Percentiles rank a stretch among this genome's conserved stretches.
phyloP scores from a whole-genome alignment of 768 basidiomycete species.

The Leccinum variicolor region DNA sequence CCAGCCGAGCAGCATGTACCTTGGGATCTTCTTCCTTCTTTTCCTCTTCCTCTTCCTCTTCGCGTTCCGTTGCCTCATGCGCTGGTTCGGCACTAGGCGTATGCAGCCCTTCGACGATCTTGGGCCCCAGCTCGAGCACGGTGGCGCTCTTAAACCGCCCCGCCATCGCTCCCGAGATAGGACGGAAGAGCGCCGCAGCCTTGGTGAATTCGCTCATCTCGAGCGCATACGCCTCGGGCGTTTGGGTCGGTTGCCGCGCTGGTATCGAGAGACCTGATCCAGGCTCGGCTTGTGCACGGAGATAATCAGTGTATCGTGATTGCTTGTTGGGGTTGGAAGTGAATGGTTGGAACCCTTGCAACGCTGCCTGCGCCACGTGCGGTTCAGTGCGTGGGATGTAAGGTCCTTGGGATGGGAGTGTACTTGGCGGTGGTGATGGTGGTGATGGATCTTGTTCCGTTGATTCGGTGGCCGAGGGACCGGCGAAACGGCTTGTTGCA shows the following conservation, averaged over 20 bases:
- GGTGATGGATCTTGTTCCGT: constrained; percentile 13
- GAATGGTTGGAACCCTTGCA: constrained; percentile 90
- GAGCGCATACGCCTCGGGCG: constrained; percentile 65
- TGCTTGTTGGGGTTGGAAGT: constrained; percentile 74
- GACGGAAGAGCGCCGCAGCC: constrained; percentile 86
- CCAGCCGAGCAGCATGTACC: constrained; percentile 75
- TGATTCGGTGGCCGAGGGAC: constrained; percentile 28
- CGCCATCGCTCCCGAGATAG: constrained; percentile 89
- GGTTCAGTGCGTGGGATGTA: constrained; percentile 65
- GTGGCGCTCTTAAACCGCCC: constrained; percentile 86
- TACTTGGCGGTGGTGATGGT: constrained; percentile 14
- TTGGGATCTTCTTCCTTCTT: constrained; percentile 68
- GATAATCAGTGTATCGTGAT: constrained; percentile 78
- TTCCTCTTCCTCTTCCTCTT: constrained; percentile 37
- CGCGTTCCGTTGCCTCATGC: constrained; percentile 36
- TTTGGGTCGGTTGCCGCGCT: constrained; percentile 53
- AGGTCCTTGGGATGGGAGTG: constrained; percentile 27
- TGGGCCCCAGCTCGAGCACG: constrained; percentile 62
- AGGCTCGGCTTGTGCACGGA: constrained; percentile 64
- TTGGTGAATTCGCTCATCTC: constrained; percentile 88
- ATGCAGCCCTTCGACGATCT: constrained; percentile 65
- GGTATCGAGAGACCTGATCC: constrained; percentile 45
- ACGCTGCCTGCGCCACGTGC: constrained; percentile 79
- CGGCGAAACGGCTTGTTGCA: constrained; percentile 28
- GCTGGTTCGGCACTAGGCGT: constrained; percentile 43